Evolutionary conservation across 2,329 filamentous ascomycete genomes (phyloP), one percentile per base, ranked within the genome.

Genomic region (Curvularia spicifera): DNA sequence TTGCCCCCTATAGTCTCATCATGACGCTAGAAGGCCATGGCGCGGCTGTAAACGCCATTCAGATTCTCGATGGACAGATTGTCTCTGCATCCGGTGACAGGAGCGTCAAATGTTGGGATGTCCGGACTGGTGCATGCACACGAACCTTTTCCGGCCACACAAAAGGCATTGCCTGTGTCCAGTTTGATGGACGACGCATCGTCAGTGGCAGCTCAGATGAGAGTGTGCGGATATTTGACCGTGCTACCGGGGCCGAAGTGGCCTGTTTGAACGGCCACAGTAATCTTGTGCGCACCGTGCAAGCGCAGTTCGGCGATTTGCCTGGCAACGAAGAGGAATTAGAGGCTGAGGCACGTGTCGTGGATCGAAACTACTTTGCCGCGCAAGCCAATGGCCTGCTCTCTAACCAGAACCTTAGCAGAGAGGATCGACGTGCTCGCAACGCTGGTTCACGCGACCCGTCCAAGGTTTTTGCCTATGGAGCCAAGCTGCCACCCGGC

Each of bases 141-240:
- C 87, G 90, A 68, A 96, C 91, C 0, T 87, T 96, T 33, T 83
- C 91, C 39, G 95, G 94, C 1, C 95, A 99, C 71, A 87, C 87
- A 63, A 99, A 99, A 75, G 95, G 95, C 31, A 98, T 99, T 68
- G 95, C 95, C 2, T 99, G 95, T 75, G 93, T 99, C 15, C 94
- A 99, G 77, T 98, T 95, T 72, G 95, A 99, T 73, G 93, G 92
- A 26, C 88, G 91, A 50, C 87, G 95, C 20, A 96, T 99, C 62
- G 92, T 99, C 51, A 97, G 92, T 68, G 95, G 95, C 2, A 97
- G 93, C 76, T 97, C 93, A 68, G 95, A 99, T 76, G 93, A 96
- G 73, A 93, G 95, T 40, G 92, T 99, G 31, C 93, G 95, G 66
- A 95, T 99, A 20, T 99, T 96, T 74, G 95, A 98, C 73, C 89